These are phyloP conservation scores for Rehmannia glutinosa DNA, from an alignment of 257 asterid species.

Conservation along the genomic window DNA sequence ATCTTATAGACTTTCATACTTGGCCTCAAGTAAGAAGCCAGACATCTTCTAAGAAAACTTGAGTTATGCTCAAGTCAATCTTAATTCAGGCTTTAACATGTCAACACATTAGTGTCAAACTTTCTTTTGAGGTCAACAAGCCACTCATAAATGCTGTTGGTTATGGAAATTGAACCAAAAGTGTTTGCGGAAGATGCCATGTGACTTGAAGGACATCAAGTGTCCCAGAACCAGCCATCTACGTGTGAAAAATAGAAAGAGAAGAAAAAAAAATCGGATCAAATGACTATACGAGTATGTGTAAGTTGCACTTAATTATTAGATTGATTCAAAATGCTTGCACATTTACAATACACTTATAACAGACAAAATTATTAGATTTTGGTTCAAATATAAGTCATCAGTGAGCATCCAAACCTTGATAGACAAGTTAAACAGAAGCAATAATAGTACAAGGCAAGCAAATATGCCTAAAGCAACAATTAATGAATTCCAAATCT, in stretches of 20 bases:
- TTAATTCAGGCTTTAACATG: not conserved
- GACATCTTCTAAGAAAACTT: slow-evolving; percentile 10
- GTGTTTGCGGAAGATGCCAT: slow-evolving; percentile 24
- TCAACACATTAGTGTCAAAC: slow-evolving; percentile 9
- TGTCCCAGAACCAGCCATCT: slow-evolving; percentile 35
- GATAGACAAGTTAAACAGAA: no score
- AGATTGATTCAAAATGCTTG: not conserved
- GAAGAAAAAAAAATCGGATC: slow-evolving; percentile 23
- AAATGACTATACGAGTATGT: slow-evolving; percentile 5
- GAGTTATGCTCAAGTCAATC: slow-evolving; percentile 10
- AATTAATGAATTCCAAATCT: slow-evolving; percentile 17
- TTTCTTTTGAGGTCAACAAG: slow-evolving; percentile 5
- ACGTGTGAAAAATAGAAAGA: slow-evolving; percentile 18
- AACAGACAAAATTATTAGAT: not conserved
- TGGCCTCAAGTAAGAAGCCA: slow-evolving; percentile 14
- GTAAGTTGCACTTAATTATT: not conserved
- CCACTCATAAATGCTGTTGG: no score
- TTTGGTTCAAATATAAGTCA: not conserved
- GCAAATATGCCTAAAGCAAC: slow-evolving; percentile 1
- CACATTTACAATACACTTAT: not conserved
- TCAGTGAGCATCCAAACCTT: not conserved
- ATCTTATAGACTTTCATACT: slow-evolving; percentile 11
- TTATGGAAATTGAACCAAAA: slow-evolving; percentile 20
- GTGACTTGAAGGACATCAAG: slow-evolving; percentile 34
- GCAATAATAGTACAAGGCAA: not conserved